Base-by-base conservation (phyloP, 2,329 filamentous ascomycete species). In the Teratosphaeriaceae sp. region DNA sequence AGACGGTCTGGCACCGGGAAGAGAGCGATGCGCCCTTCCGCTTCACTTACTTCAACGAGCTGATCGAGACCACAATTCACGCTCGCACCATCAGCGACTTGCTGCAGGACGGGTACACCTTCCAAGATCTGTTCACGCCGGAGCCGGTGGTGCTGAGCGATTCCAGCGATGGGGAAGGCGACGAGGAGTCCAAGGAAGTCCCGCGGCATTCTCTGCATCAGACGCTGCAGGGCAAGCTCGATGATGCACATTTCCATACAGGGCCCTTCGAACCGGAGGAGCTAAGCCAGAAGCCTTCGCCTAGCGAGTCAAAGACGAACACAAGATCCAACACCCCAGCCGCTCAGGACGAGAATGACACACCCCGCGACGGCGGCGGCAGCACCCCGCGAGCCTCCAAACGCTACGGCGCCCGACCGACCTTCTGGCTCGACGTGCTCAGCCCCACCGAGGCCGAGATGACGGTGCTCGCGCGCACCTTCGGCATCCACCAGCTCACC, bases 1-100 rank as follows among this genome's bases (percentile, higher is more conserved):
- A 67, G 55, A 81, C 85, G 53, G 78, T 78, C 12, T 98, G 90
- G 90, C 90, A 88, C 62, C 79, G 84, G 29, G 81, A 86, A 41
- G 86, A 92, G 50, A 89, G 95, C 47, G 90, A 96, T 51, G 80
- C 84, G 0, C 92, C 92, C 0, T 97, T 94, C 63, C 79, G 92
- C 20, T 98, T 96, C 63, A 97, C 92, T 0, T 98, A 98, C 65
- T 98, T 98, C 74, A 97, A 97, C 64, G 92, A 97, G 61, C 88
- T 95, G 50, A 88, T 97, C 43, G 84, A 88, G 57, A 94, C 86
- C 63, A 98, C 92, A 0, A 94, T 98, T 48, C 92, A 98, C 65
- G 92, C 88, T 47, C 87, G 94, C 64, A 92, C 85, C 0, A 95
- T 98, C 44, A 94, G 88, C 2, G 92, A 96, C 62, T 75, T 98